These are phyloP conservation scores for Eucommia ulmoides DNA, from an alignment of 257 asterid species.

Conservation along the genomic window DNA sequence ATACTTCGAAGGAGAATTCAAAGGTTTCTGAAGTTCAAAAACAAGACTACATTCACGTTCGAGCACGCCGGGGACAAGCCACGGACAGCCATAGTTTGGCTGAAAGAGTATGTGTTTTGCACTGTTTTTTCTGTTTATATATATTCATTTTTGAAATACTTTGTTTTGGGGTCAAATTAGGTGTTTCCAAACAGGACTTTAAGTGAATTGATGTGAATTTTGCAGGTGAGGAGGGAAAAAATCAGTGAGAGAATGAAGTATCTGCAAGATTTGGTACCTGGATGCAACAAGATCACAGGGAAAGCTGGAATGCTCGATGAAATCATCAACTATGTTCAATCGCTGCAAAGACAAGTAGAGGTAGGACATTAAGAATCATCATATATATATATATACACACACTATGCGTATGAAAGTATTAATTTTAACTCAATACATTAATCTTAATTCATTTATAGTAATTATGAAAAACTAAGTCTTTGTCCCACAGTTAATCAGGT, in stretches of 20 bases:
- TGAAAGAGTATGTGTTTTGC: constrained; percentile 72
- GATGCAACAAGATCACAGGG: constrained; percentile 83
- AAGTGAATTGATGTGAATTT: background rate
- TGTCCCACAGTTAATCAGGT: no score
- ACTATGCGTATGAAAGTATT: no score
- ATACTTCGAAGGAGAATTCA: constrained; percentile 24
- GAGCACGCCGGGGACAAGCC: constrained; percentile 97
- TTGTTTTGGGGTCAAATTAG: no score
- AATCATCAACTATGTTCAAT: constrained; percentile 85
- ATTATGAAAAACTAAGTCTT: no score
- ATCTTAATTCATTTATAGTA: background rate
- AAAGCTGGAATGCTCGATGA: constrained; percentile 96
- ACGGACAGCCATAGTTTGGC: constrained; percentile 98
- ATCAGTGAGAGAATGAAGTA: constrained; percentile 89
- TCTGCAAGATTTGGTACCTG: constrained; percentile 85
- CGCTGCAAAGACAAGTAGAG: constrained; percentile 97
- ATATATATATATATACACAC: no score
- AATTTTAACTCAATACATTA: no score
- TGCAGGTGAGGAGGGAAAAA: constrained; percentile 84
- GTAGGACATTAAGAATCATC: constrained; percentile 13
- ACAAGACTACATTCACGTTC: constrained; percentile 77
- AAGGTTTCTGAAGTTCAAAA: constrained; percentile 47
- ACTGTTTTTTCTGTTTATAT: background rate
- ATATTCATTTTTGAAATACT: constrained; percentile 1
- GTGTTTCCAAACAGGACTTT: background rate